Percentiles rank a stretch among this genome's conserved stretches.
Evolutionary conservation across 495 filamentous ascomycete genomes (phyloP).

Genomic region (Chaetomium fimeti): DNA sequence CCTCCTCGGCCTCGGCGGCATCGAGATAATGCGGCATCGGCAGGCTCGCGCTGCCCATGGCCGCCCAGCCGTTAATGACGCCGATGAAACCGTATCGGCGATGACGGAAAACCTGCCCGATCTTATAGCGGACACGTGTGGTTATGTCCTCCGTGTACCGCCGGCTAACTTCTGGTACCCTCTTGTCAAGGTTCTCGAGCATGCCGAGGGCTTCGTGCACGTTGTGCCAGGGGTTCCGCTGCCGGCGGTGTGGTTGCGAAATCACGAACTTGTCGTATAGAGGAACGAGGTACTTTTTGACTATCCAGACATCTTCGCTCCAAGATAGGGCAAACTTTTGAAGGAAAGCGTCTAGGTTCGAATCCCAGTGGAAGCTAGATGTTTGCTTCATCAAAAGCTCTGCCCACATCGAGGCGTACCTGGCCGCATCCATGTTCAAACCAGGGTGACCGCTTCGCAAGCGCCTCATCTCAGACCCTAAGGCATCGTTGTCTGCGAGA

Average conservation of each 20-base stretch:
- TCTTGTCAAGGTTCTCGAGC: conserved; percentile 60
- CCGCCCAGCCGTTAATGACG: conserved; percentile 85
- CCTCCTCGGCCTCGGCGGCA: conserved; percentile 46
- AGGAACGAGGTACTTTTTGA: conserved; percentile 64
- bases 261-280: conserved; percentile 47
- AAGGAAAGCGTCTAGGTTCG: conserved; percentile 57
- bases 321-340: conserved; percentile 67
- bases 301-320: conserved; percentile 65
- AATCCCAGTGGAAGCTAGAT: conserved; percentile 41
- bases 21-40: conserved; percentile 38
- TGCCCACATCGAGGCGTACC: conserved; percentile 76
- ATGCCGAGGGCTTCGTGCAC: conserved; percentile 53
- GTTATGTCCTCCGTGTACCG: conserved; percentile 45
- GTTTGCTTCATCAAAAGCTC: conserved; percentile 62
- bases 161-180: conserved; percentile 54
- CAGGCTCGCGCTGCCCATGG: conserved; percentile 36
- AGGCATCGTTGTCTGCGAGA: conserved; percentile 19
- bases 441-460: conserved; percentile 41
- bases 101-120: conserved; percentile 85
- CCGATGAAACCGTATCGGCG: conserved; percentile 75
- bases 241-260: conserved; percentile 22
- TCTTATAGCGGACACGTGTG: conserved; percentile 58
- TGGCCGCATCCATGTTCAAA: conserved; percentile 62
- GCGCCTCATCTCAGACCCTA: conserved; percentile 33
- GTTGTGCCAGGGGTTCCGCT: conserved; percentile 28